Percentiles rank a stretch among this genome's conserved stretches.
Evolutionary conservation across 1,284 basidiomycete species (phyloP).

Genomic region (Boletus sp.): DNA sequence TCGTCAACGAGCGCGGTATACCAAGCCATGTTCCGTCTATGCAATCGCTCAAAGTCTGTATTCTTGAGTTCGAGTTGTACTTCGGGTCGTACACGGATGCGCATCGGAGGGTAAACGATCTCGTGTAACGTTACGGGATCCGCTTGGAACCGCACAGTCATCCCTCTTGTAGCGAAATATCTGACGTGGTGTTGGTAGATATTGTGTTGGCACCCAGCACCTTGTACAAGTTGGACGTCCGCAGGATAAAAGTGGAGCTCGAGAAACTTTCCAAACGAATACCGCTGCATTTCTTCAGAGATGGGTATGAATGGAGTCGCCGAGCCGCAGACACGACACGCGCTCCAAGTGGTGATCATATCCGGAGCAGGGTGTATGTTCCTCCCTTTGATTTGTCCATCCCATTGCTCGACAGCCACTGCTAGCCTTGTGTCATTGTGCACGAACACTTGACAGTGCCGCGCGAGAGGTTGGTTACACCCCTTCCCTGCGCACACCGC

Average conservation of each 20-base stretch:
- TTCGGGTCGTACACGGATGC: constrained; percentile 84
- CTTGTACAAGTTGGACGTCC: constrained; percentile 79
- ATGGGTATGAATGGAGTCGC: constrained; percentile 90
- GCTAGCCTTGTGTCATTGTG: constrained; percentile 87
- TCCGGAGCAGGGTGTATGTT: constrained; percentile 63
- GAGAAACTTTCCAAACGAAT: constrained; percentile 93
- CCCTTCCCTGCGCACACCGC: constrained; percentile 81
- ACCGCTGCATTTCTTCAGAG: constrained; percentile 91
- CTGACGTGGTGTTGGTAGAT: constrained; percentile 93
- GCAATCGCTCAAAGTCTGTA: constrained; percentile 79
- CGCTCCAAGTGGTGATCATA: constrained; percentile 90
- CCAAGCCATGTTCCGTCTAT: constrained; percentile 73
- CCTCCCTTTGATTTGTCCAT: constrained; percentile 69
- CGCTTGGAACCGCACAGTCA: constrained; percentile 91
- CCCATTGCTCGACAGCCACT: constrained; percentile 88
- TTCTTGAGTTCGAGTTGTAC: constrained; percentile 90
- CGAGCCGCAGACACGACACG: constrained; percentile 81
- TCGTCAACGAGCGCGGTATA: constrained; percentile 75
- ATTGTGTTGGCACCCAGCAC: constrained; percentile 90
- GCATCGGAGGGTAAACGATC: constrained; percentile 87
- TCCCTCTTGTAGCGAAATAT: constrained; percentile 84
- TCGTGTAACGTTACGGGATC: constrained; percentile 86
- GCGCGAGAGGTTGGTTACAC: constrained; percentile 80
- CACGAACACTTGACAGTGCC: constrained; percentile 88
- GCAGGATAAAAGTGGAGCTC: constrained; percentile 93